Evolutionary conservation across 202 grass and related monocot genomes (phyloP), one percentile per base, ranked within the genome.

Genomic region (Eragrostis tef): DNA sequence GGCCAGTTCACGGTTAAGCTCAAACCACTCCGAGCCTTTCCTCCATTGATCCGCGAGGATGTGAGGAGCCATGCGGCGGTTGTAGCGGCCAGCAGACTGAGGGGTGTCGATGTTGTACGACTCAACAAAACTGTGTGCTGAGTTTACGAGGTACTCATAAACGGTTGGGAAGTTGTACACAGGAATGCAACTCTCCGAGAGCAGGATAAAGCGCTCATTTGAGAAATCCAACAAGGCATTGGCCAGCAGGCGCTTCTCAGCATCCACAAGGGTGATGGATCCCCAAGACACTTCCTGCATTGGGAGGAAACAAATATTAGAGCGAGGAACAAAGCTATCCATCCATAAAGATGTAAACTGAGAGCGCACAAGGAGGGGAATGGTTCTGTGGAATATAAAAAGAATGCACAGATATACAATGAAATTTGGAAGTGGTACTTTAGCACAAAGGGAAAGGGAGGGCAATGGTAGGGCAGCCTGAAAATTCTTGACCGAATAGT

Each of bases 271-370:
- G 34, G 96, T 91, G 78, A 98, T 81, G 0, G 92, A 95, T 73
- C 96, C 96, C 92, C 96, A 98, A 63, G 87, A 94, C 6, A 98
- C 96, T 56, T 95, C 96, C 96, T 98, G 88, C 80, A 89, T 67
- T 67, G 47, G 53, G 2, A 84, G 78, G 43, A 51, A 57, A 68
- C 21, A 83, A 24, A 36, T 53, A 74, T 85, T 41, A 70, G 79
- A 68, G 58, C 1, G 6, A 12, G 67, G 27, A 77, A 77, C 39
- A 13, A 59, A 59, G 39, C 3, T 52, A 74, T 74, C 78, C 44
- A 73, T 60, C 4, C 11, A 59, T 16, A 21, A 25, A 14, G 50
- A 11, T 17, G 24, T 41, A 7, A 70, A 74, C 71, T 41, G 71
- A 29, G 69, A 54, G 56, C 3, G 11, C 47, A 46, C 0, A 54